Evolutionary conservation across 2,329 filamentous ascomycete genomes (phyloP), one percentile per base, ranked within the genome.

Genomic region (Fusarium sambucinum): DNA sequence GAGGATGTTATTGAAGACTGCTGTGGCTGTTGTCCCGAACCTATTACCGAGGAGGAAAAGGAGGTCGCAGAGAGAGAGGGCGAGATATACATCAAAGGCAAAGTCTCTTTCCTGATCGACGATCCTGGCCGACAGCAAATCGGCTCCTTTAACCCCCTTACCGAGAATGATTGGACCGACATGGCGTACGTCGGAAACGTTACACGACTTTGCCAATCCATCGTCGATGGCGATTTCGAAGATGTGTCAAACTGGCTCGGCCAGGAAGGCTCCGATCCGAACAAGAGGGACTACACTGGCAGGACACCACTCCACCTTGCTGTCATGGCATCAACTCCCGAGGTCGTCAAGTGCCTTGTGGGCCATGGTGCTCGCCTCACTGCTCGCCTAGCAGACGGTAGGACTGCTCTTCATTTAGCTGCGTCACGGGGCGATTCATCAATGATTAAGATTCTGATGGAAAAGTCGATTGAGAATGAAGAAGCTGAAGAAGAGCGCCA

Each of bases 161-260:
- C 91, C 0, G 89, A 93, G 41, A 85, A 92, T 51, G 92, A 96
- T 74, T 96, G 93, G 92, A 96, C 93, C 1, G 92, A 94, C 68
- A 96, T 96, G 92, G 92, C 93, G 1, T 97, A 96, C 69, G 85
- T 96, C 35, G 92, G 92, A 13, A 92, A 94, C 69, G 94, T 92
- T 2, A 89, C 88, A 37, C 84, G 86, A 17, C 83, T 97, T 3
- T 96, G 92, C 73, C 90, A 94, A 74, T 93, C 92, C 1, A 96
- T 97, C 59, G 88, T 94, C 6, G 89, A 94, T 70, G 83, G 86
- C 3, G 90, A 96, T 76, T 70, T 90, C 5, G 89, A 92, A 37
- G 85, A 88, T 65, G 90, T 96, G 5, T 78, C 87, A 70, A 87
- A 89, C 68, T 96, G 92, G 90, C 83, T 88, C 25, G 79, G 82